These are phyloP conservation scores for Chlorella variabilis DNA, from an alignment of 163 green algal species.

Conservation along the genomic window DNA sequence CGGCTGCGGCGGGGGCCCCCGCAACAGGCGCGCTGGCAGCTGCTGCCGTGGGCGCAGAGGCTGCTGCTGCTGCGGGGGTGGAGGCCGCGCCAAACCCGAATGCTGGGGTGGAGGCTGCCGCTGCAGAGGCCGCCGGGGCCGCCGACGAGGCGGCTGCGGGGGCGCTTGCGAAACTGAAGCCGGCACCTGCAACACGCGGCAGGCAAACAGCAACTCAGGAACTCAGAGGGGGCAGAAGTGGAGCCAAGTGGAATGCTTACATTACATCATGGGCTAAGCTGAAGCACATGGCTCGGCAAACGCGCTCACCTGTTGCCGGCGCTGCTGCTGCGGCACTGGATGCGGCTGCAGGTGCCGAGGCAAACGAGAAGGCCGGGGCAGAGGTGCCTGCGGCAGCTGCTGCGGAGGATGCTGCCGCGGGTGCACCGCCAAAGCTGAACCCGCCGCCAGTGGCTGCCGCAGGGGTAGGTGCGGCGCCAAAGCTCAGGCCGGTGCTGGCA, in stretches of 20 bases:
- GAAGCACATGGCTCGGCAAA: neutral
- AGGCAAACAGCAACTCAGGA: neutral
- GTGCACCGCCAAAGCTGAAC: conserved; percentile 48
- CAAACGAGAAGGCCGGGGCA: conserved; percentile 44
- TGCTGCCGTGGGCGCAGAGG: conserved; percentile 17
- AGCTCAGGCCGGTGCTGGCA: neutral
- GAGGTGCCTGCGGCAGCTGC: conserved; percentile 18
- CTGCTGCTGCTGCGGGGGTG: neutral
- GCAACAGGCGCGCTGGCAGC: conserved; percentile 29
- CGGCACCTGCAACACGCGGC: conserved; percentile 14
- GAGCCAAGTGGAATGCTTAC: neutral
- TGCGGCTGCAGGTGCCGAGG: conserved; percentile 25
- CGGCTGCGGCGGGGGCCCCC: conserved; percentile 14
- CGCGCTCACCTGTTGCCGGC: conserved; percentile 2
- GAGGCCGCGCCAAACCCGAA: conserved; percentile 34
- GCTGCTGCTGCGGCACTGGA: conserved; percentile 26
- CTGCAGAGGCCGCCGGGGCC: conserved; percentile 18
- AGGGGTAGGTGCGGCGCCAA: neutral
- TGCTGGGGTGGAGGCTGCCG: conserved; percentile 12
- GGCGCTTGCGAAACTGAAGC: conserved; percentile 47
- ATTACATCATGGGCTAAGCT: too few relatives aligned
- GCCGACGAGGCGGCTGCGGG: conserved; percentile 23
- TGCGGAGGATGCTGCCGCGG: conserved; percentile 18
- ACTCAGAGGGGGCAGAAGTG: too few relatives aligned
- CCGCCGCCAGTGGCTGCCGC: conserved; percentile 1